phyloP scores from a whole-genome alignment of 2,329 filamentous ascomycete genomes.

The Phyllosticta ampelicida region DNA sequence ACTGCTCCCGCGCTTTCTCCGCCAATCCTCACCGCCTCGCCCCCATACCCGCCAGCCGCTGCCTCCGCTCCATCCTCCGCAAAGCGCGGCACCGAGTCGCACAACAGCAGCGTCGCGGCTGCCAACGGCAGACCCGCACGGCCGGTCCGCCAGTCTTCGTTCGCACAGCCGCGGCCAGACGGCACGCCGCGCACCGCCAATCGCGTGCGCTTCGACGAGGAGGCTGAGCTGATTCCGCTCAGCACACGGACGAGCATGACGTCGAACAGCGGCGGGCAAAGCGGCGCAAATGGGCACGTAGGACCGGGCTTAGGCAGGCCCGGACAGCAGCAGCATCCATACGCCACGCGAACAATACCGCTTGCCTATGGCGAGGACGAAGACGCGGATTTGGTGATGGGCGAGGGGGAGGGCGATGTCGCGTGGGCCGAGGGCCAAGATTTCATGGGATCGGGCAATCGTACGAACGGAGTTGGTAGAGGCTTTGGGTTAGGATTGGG shows the following conservation, averaged over 20 bases:
- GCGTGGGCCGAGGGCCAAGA: slow-evolving; percentile 50
- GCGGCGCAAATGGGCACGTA: neutral
- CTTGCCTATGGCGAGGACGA: slow-evolving; percentile 1
- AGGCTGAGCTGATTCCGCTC: slow-evolving; percentile 17
- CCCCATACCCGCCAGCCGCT: neutral
- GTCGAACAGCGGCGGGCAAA: neutral
- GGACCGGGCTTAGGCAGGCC: neutral
- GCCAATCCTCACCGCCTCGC: neutral
- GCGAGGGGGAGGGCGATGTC: slow-evolving; percentile 23
- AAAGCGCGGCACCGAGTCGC: slow-evolving; percentile 6
- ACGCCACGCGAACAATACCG: slow-evolving; percentile 4
- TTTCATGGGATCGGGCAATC: slow-evolving; percentile 33
- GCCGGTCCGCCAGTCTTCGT: slow-evolving; percentile 31
- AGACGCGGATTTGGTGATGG: slow-evolving; percentile 14
- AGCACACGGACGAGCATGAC: neutral
- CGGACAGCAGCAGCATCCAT: slow-evolving; percentile 5
- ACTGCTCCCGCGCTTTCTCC: neutral
- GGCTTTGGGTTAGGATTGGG: neutral
- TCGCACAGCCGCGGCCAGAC: slow-evolving; percentile 36
- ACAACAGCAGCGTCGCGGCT: neutral
- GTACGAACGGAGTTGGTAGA: slow-evolving; percentile 21
- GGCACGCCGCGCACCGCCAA: slow-evolving; percentile 55
- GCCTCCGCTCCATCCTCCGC: neutral
- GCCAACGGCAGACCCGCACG: neutral
- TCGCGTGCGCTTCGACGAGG: slow-evolving; percentile 60